Evolutionary conservation across 306 rosid genomes (phyloP).

Genomic region (Trifolium repens): DNA sequence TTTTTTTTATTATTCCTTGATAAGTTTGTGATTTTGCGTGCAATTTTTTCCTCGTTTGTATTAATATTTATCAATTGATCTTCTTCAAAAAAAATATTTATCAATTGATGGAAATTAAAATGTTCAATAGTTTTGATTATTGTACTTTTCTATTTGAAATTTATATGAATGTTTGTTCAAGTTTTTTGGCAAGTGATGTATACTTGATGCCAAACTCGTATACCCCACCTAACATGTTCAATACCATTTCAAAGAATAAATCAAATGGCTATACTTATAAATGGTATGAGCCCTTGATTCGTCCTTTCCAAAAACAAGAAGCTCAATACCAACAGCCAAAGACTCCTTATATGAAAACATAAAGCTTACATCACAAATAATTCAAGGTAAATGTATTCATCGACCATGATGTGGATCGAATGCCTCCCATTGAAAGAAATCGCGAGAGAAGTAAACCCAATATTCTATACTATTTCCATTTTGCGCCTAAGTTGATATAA

Average conservation of each 20-base stretch:
- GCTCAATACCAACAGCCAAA: constrained; percentile 76
- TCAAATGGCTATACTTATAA: constrained; percentile 63
- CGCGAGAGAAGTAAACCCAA: constrained; percentile 81
- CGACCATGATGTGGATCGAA: constrained; percentile 61
- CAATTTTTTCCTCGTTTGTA: background rate
- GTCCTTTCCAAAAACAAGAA: constrained; percentile 78
- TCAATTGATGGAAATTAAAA: constrained; percentile 7
- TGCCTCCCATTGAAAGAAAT: constrained; percentile 65
- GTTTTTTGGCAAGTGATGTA: background rate
- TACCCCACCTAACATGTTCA: too few species aligned
- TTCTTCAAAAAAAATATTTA: too few species aligned
- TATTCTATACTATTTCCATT: constrained; percentile 62
- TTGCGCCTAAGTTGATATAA: constrained; percentile 57
- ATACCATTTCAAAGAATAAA: constrained; percentile 16
- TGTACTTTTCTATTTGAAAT: background rate
- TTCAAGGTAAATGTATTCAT: constrained; percentile 68
- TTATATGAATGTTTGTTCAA: background rate
- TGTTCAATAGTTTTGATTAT: constrained; percentile 23
- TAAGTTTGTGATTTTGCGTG: constrained; percentile 41
- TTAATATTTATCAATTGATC: constrained; percentile 23
- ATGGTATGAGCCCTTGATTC: constrained; percentile 47
- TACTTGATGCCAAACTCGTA: background rate
- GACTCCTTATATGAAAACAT: constrained; percentile 73
- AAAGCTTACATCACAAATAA: constrained; percentile 61
- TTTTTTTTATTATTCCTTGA: too few species aligned